Conservation (phyloP, 345 rosid species). For the Atalantia buxifolia region DNA sequence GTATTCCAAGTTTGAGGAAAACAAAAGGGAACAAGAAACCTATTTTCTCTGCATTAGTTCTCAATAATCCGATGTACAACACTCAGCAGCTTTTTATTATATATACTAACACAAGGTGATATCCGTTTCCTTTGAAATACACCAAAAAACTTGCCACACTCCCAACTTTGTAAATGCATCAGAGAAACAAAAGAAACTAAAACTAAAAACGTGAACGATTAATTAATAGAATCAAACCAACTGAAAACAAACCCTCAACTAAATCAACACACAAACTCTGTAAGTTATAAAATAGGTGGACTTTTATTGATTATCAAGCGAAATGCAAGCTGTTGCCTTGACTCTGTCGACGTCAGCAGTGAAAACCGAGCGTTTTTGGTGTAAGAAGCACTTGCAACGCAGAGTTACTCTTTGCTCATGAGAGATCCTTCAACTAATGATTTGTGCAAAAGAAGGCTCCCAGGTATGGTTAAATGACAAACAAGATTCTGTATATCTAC, state of each 20-base stretch:
- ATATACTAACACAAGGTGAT: not conserved
- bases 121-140: not conserved
- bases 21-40: not conserved
- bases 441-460: conserved; percentile 1
- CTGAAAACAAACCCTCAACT: conserved; percentile 3
- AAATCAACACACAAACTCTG: conserved; percentile 2
- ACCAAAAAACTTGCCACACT: conserved; percentile 3
- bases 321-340: not conserved
- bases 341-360: not conserved
- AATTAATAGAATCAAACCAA: conserved; percentile 15
- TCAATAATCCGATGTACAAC: not conserved
- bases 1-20: not conserved
- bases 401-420: not conserved
- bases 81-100: not conserved
- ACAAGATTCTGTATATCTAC: conserved; percentile 9
- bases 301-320: not conserved
- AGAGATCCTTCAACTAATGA: not conserved
- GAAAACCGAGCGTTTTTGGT: not conserved
- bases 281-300: not conserved
- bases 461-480: conserved; percentile 1
- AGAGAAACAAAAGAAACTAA: not conserved
- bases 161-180: not conserved
- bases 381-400: not conserved
- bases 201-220: not conserved
- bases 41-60: not conserved